Evolutionary conservation across 805 yeast genomes (phyloP).

Genomic region (Nakazawaea ambrosiae): DNA sequence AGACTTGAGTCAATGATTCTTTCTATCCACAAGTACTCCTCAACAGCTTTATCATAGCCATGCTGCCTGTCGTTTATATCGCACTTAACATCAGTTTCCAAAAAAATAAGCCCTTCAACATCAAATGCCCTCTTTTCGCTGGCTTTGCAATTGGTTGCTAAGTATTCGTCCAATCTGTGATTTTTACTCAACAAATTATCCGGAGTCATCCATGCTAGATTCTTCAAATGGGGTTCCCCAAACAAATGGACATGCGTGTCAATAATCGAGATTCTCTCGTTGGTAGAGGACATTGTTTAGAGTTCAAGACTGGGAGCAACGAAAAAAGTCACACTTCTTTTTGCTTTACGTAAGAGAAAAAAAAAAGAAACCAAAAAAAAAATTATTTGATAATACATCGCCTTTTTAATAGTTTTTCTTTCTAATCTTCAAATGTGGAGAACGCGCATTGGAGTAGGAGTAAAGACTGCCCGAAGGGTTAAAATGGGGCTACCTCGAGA

Average conservation of each 20-base stretch:
- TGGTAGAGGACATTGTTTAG: not conserved
- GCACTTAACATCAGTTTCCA: constrained; percentile 27
- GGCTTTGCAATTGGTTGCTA: constrained; percentile 1
- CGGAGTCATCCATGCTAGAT: constrained; percentile 27
- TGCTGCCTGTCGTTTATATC: constrained; percentile 13
- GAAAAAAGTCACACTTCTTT: too few relatives aligned
- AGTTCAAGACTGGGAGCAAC: too few relatives aligned
- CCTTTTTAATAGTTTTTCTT: not conserved
- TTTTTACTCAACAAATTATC: constrained; percentile 20
- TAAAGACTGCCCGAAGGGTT: too few relatives aligned
- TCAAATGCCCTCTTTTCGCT: constrained; percentile 2
- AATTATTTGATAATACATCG: not conserved
- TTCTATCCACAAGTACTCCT: constrained; percentile 21
- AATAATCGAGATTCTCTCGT: constrained; percentile 11
- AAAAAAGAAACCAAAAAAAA: not conserved
- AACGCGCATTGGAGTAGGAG: too few relatives aligned
- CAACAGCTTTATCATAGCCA: constrained; percentile 19
- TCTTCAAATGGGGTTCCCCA: constrained; percentile 17
- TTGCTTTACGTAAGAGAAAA: not conserved
- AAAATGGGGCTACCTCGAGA: too few relatives aligned
- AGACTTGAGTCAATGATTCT: constrained; percentile 6
- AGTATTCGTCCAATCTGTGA: constrained; percentile 23
- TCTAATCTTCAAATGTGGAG: too few relatives aligned
- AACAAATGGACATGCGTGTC: constrained; percentile 34
- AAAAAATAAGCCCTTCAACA: constrained; percentile 24